phyloP scores from a whole-genome alignment of 148 eudicot species.

The Arbutus unedo region DNA sequence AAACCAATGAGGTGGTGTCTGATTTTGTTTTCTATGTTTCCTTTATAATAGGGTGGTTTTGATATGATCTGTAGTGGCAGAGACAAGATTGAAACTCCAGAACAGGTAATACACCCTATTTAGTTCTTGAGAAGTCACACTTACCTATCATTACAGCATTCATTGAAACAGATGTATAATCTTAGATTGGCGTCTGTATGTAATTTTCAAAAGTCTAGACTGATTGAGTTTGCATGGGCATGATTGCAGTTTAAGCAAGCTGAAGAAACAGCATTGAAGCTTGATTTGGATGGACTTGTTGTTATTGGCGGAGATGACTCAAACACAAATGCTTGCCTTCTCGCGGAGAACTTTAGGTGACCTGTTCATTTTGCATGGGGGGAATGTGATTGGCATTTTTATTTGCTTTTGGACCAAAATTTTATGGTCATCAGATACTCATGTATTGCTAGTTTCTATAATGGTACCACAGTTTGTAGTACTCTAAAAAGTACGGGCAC shows the following conservation, averaged over 20 bases:
- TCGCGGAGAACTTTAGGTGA: slow-evolving; percentile 94
- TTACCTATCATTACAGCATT: not conserved
- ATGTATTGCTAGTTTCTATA: not conserved
- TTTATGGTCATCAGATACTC: slow-evolving; percentile 2
- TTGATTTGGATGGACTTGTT: slow-evolving; percentile 94
- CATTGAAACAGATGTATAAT: not conserved
- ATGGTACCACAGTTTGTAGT: not conserved
- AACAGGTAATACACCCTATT: slow-evolving; percentile 52
- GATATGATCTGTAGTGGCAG: slow-evolving; percentile 98
- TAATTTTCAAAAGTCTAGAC: slow-evolving; percentile 1
- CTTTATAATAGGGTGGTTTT: slow-evolving; percentile 74
- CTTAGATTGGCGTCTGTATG: not conserved
- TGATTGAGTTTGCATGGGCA: slow-evolving; percentile 12
- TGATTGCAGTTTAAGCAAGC: slow-evolving; percentile 92
- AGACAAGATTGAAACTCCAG: slow-evolving; percentile 99
- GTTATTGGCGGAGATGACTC: slow-evolving; percentile 99
- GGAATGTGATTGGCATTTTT: not conserved
- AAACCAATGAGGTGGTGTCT: slow-evolving; percentile 7
- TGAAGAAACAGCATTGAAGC: slow-evolving; percentile 78
- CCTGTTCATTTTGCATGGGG: not conserved
- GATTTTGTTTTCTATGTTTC: not conserved
- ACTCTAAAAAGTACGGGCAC: not conserved
- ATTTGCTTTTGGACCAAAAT: not conserved
- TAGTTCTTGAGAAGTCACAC: not conserved
- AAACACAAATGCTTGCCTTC: slow-evolving; percentile 96